A percentile compares a stretch with the other conserved stretches of the same genome.
Conservation (phyloP, 352 stramenopile species). For the Nothophytophthora sp. region DNA sequence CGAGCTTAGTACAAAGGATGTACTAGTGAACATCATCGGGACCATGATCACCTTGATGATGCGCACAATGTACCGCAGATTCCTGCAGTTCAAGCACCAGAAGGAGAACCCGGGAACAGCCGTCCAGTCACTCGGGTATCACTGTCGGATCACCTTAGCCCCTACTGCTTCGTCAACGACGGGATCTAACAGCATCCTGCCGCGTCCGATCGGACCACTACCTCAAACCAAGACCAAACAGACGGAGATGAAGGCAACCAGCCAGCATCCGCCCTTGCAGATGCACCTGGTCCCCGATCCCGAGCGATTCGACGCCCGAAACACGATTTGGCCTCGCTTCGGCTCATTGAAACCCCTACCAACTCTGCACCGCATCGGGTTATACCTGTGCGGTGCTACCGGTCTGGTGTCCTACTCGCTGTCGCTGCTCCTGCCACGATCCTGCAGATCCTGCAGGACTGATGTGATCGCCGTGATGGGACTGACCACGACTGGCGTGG, state of each 20-base stretch:
- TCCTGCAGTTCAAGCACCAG: neutral
- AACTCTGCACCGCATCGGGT: neutral
- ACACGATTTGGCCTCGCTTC: neutral
- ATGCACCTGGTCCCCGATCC: slow-evolving; percentile 7
- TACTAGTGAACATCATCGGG: slow-evolving; percentile 10
- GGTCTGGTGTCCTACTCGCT: neutral
- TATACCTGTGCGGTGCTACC: slow-evolving; percentile 1
- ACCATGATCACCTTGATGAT: slow-evolving; percentile 16
- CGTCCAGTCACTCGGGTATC: neutral
- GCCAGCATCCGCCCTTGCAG: slow-evolving; percentile 1
- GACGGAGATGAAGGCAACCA: neutral
- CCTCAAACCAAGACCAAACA: neutral
- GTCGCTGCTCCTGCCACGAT: slow-evolving; percentile 2
- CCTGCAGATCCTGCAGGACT: neutral
- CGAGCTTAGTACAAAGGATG: slow-evolving; percentile 16
- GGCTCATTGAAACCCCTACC: neutral
- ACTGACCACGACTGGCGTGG: neutral
- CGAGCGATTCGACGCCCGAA: neutral
- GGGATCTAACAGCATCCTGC: neutral
- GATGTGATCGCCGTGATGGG: neutral
- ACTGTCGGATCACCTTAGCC: slow-evolving; percentile 9
- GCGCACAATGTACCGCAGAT: slow-evolving; percentile 11
- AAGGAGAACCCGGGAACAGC: neutral
- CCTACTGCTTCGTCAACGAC: neutral
- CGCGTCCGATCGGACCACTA: neutral